A percentile compares a stretch with the other conserved stretches of the same genome.
These are phyloP conservation scores for Ceratocystis lukuohia DNA, from an alignment of 2,329 filamentous ascomycete species.

Conservation along the genomic window DNA sequence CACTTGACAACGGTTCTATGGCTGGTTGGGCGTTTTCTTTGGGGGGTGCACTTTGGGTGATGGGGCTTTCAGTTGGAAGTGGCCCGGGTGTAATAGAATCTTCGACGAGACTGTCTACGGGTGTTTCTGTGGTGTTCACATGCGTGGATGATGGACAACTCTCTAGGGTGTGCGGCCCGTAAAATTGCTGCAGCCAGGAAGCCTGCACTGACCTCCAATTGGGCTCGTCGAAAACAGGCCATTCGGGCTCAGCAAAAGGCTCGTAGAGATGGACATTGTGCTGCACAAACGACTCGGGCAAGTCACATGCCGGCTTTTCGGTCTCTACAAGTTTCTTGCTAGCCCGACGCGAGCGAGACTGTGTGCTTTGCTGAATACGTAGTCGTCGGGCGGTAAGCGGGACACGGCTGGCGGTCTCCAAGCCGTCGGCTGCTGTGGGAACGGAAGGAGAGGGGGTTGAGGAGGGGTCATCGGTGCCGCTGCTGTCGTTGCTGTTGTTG, in stretches of 20 bases:
- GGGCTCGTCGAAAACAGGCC: slow-evolving; percentile 17
- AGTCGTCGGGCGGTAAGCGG: slow-evolving; percentile 13
- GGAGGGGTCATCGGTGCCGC: background rate
- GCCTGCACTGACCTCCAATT: slow-evolving; percentile 18
- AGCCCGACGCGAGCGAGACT: background rate
- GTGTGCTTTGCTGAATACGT: slow-evolving; percentile 9
- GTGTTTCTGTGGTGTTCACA: background rate
- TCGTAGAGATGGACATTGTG: slow-evolving; percentile 16
- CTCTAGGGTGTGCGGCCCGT: slow-evolving; percentile 11
- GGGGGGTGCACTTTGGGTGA: background rate
- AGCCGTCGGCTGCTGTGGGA: background rate
- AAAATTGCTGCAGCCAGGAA: slow-evolving; percentile 18
- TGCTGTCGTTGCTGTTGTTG: background rate
- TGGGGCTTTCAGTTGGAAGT: background rate
- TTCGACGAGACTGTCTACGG: background rate
- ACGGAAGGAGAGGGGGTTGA: background rate
- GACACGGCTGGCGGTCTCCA: slow-evolving; percentile 4
- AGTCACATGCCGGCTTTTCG: slow-evolving; percentile 2
- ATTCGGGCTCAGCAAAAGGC: slow-evolving; percentile 15
- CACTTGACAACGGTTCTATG: background rate
- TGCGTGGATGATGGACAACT: background rate
- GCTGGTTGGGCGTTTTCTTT: background rate
- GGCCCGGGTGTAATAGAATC: background rate
- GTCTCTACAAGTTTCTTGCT: background rate
- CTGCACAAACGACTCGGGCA: slow-evolving; percentile 10